Conservation (phyloP, 495 filamentous ascomycete species). For the Hypomontagnella submonticulosa region DNA sequence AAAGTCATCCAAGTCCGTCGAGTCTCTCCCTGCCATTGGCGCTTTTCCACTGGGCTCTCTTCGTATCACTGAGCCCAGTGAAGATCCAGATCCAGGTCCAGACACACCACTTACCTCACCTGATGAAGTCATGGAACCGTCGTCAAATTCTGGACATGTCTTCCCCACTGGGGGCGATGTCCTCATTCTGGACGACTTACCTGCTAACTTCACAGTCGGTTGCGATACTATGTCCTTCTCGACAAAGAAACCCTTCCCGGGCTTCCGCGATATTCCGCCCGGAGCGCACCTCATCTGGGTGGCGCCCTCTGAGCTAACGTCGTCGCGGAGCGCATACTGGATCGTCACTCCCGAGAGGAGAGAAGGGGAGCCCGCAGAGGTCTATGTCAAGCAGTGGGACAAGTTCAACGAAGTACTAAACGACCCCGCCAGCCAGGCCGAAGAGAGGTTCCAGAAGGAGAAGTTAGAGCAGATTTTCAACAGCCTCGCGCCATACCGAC, state of each 20-base stretch:
- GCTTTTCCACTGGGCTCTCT: constrained; percentile 50
- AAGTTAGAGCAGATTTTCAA: constrained; percentile 51
- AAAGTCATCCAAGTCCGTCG: constrained; percentile 41
- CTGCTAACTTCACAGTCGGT: constrained; percentile 55
- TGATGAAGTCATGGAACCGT: constrained; percentile 26
- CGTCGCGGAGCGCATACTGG: constrained; percentile 69
- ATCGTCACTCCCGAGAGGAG: constrained; percentile 54
- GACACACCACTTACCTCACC: constrained; percentile 20
- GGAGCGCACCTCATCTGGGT: constrained; percentile 70
- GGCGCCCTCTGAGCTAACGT: constrained; percentile 59
- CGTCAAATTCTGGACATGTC: constrained; percentile 13
- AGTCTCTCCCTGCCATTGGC: constrained; percentile 49
- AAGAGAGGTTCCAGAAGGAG: constrained; percentile 49
- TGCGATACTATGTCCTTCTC: constrained; percentile 58
- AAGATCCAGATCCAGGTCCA: constrained; percentile 2
- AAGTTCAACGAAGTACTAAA: constrained; percentile 60
- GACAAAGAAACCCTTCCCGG: constrained; percentile 56
- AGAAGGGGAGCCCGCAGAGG: constrained; percentile 40
- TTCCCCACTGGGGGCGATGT: constrained; percentile 54
- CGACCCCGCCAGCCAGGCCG: constrained; percentile 52
- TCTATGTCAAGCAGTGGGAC: constrained; percentile 71
- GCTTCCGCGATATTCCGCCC: constrained; percentile 68
- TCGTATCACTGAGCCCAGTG: constrained; percentile 45
- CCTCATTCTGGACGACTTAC: constrained; percentile 56
- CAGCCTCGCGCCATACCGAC: constrained; percentile 53